Base-by-base conservation (phyloP, 331 rosid species). In the Rosa hybrid region DNA sequence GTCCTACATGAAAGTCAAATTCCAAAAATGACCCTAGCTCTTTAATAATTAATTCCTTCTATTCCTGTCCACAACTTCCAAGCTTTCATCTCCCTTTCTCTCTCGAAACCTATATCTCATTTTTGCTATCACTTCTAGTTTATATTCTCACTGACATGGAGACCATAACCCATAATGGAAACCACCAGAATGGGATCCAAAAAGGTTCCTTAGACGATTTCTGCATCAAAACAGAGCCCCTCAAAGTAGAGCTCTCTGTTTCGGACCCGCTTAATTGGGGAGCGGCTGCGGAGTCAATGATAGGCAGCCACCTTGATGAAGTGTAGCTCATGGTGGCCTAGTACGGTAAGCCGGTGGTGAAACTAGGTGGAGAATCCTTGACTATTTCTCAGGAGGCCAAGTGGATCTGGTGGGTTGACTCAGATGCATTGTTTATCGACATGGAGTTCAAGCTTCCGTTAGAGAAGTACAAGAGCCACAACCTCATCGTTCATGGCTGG, bases 271-370 rank as follows among this genome's bases (percentile, higher is more conserved):
- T 94, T 34, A 86, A 85, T 79, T 94, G 98, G 98, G 96, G 90
- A 0, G 70, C 65, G 2, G 96, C 92, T 0, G 97, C 97, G 0
- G 98, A 89, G 80, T 70, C 93, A 0, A 80, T 94, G 9, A 88
- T 78, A 60, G 98, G 97, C 1, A 92, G 96, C 65, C 98, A 94
- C 81, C 65, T 94, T 6, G 94, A 92, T 0, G 98, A 94, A 86
- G 96, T 94, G 70, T 92, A 92, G 83, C 86, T 92, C 48, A 94
- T 94, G 98, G 97, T 92, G 82, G 89, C 85, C 0, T 97, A 94
- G 81, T 94, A 84, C 65, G 77, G 97, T 25, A 89, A 70, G 65
- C 93, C 97, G 2, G 75, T 87, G 67, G 90, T 94, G 2, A 79
- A 64, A 9, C 90, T 94, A 5, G 97, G 98, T 0, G 98, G 98